Evolutionary conservation across 2,329 filamentous ascomycete genomes (phyloP).

Genomic region (Claviceps spartinae): DNA sequence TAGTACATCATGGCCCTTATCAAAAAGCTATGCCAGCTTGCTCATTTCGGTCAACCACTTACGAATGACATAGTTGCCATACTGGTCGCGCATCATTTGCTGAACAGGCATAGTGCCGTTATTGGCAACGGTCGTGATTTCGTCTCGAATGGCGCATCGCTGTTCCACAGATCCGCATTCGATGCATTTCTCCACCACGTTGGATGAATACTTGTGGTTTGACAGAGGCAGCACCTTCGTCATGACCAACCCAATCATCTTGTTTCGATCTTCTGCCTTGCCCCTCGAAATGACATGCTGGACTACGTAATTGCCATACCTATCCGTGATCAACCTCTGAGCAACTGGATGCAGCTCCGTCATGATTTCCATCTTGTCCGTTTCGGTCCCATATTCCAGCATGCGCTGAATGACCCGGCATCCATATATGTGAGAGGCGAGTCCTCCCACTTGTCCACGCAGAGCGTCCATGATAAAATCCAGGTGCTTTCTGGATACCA

Average conservation of each 20-base stretch:
- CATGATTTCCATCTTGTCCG: slow-evolving; percentile 59
- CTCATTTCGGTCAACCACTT: slow-evolving; percentile 26
- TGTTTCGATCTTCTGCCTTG: slow-evolving; percentile 53
- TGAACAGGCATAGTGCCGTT: slow-evolving; percentile 59
- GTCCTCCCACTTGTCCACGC: slow-evolving; percentile 55
- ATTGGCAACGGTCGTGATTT: slow-evolving; percentile 44
- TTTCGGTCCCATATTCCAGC: slow-evolving; percentile 65
- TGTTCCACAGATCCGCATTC: slow-evolving; percentile 56
- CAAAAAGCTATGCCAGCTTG: too few species aligned
- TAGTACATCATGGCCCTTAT: slow-evolving; percentile 10
- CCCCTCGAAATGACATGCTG: slow-evolving; percentile 83
- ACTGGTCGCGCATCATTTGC: slow-evolving; percentile 76
- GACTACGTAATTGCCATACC: slow-evolving; percentile 92
- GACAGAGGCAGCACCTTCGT: slow-evolving; percentile 60
- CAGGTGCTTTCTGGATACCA: slow-evolving; percentile 60
- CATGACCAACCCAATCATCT: slow-evolving; percentile 62
- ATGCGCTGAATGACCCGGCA: slow-evolving; percentile 90
- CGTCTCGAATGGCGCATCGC: slow-evolving; percentile 52
- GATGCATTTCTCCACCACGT: slow-evolving; percentile 92
- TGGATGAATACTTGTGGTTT: slow-evolving; percentile 93
- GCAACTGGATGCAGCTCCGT: slow-evolving; percentile 65
- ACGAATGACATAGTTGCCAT: slow-evolving; percentile 95
- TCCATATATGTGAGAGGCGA: slow-evolving; percentile 71
- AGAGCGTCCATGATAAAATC: slow-evolving; percentile 77
- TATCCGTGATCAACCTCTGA: slow-evolving; percentile 61